These are phyloP conservation scores for Metarhizium brunneum DNA, from an alignment of 2,329 filamentous ascomycete species.

Conservation along the genomic window DNA sequence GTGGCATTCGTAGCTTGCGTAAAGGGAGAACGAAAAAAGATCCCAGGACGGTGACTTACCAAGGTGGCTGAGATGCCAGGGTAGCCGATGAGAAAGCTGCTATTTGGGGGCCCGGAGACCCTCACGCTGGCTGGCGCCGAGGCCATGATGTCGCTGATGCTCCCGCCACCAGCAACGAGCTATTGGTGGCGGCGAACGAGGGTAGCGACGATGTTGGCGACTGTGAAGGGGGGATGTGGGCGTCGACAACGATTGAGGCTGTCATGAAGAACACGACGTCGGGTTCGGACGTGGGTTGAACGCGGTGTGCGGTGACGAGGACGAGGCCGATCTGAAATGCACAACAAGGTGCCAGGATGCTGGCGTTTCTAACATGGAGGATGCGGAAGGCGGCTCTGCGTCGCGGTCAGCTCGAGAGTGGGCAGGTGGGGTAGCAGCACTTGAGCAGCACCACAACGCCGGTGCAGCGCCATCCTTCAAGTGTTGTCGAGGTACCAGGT, in stretches of 20 bases:
- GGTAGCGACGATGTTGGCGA: background rate
- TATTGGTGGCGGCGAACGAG: constrained; percentile 4
- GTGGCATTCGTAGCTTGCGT: too few species aligned
- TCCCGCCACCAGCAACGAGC: constrained; percentile 8
- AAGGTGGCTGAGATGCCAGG: constrained; percentile 95
- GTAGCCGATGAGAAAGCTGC: constrained; percentile 92
- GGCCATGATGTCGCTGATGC: constrained; percentile 19
- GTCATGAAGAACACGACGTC: background rate
- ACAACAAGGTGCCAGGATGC: background rate
- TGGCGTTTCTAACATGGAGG: background rate
- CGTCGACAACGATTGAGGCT: background rate
- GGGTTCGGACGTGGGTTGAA: background rate
- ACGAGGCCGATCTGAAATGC: too few species aligned
- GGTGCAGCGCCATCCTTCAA: background rate
- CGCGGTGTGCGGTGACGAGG: background rate
- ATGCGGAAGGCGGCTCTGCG: background rate
- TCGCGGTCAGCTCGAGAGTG: background rate
- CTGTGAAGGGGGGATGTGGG: background rate
- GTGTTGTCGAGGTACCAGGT: background rate
- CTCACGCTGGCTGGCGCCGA: constrained; percentile 53
- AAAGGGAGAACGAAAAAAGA: constrained; percentile 9
- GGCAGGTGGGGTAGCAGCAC: background rate
- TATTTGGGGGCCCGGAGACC: constrained; percentile 95
- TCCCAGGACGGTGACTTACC: constrained; percentile 48
- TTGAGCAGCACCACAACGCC: background rate